Evolutionary conservation across 2,329 filamentous ascomycete species (phyloP).

Genomic region (Periconia macrospinosa): DNA sequence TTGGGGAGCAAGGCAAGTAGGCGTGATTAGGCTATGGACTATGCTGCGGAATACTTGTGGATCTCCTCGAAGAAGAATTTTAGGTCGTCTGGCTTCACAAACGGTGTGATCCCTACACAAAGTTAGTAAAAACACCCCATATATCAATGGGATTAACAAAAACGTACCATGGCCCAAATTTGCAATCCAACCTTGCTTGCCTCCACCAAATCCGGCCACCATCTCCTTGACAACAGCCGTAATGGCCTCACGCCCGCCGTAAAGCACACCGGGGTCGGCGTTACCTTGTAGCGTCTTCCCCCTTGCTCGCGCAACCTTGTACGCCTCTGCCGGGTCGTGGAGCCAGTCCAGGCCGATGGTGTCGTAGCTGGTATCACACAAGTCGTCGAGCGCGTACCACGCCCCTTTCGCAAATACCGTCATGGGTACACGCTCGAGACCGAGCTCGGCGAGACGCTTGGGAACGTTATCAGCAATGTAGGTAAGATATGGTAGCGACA

Average conservation of each 20-base stretch:
- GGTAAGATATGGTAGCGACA: conserved; percentile 82
- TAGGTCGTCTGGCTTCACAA: conserved; percentile 90
- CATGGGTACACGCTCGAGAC: conserved; percentile 84
- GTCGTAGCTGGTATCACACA: conserved; percentile 87
- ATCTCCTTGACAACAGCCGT: conserved; percentile 81
- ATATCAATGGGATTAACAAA: too few species aligned
- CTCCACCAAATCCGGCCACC: conserved; percentile 80
- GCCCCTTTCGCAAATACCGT: conserved; percentile 98
- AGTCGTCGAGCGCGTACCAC: conserved; percentile 88
- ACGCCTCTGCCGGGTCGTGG: conserved; percentile 82
- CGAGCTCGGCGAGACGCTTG: conserved; percentile 70
- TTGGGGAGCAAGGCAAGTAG: conserved; percentile 31
- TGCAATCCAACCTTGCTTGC: conserved; percentile 92
- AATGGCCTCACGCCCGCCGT: conserved; percentile 80
- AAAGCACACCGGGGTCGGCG: conserved; percentile 89
- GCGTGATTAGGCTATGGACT: not conserved
- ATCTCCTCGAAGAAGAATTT: conserved; percentile 95
- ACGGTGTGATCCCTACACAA: conserved; percentile 78
- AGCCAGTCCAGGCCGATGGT: conserved; percentile 96
- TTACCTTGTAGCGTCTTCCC: conserved; percentile 90
- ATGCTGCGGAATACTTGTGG: conserved; percentile 52
- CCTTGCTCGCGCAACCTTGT: conserved; percentile 69
- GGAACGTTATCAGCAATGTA: conserved; percentile 84
- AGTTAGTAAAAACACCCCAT: conserved; percentile 16
- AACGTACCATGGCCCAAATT: conserved; percentile 89